phyloP scores from a whole-genome alignment of 805 yeast genomes.

The Clavispora fructus region DNA sequence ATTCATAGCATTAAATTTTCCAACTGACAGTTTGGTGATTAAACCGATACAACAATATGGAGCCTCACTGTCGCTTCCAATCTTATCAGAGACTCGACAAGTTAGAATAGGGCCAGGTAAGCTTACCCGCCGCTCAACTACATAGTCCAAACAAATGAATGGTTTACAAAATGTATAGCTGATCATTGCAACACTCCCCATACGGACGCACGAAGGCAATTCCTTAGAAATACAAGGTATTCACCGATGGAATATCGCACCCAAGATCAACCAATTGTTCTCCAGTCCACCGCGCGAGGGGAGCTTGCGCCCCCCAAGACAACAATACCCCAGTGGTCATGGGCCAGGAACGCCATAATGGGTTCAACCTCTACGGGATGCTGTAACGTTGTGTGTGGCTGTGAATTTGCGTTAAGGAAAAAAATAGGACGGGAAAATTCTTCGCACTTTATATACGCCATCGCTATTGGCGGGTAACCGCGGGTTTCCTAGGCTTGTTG shows the following conservation, averaged over 20 bases:
- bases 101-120: too few species aligned
- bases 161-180: slow-evolving; percentile 37
- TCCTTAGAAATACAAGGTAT: slow-evolving; percentile 52
- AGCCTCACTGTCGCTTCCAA: too few species aligned
- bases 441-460: slow-evolving; percentile 13
- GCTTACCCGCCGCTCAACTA: background rate
- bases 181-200: slow-evolving; percentile 67
- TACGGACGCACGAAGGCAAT: slow-evolving; percentile 73
- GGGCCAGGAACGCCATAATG: slow-evolving; percentile 62
- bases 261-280: slow-evolving; percentile 61
- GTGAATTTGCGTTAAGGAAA: slow-evolving; percentile 57
- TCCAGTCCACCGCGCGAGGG: slow-evolving; percentile 51
- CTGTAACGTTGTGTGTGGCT: slow-evolving; percentile 58
- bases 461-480: slow-evolving; percentile 24
- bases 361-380: slow-evolving; percentile 68
- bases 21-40: too few species aligned
- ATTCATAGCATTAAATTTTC: too few species aligned
- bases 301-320: slow-evolving; percentile 23
- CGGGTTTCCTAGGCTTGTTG: background rate
- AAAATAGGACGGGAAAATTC: slow-evolving; percentile 4
- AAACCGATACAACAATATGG: too few species aligned
- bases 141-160: background rate
- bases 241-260: slow-evolving; percentile 63
- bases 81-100: too few species aligned
- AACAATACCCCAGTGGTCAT: slow-evolving; percentile 60